Conservation (phyloP, 1,284 basidiomycete genomes). For the Cryptococcus wingfieldii region DNA sequence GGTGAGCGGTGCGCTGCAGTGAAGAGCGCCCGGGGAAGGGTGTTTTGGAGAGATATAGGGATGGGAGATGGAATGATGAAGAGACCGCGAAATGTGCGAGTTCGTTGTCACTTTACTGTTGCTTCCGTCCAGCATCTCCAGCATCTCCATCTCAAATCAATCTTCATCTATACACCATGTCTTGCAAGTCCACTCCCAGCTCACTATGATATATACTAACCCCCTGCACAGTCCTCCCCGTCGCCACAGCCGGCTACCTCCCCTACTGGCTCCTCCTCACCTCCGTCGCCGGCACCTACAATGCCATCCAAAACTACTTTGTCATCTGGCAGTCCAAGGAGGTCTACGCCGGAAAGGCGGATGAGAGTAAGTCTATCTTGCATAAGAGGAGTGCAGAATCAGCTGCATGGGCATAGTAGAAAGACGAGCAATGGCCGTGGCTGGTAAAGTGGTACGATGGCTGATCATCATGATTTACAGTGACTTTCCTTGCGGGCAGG, state of each 20-base stretch:
- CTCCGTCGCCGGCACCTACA: conserved; percentile 71
- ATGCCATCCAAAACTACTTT: conserved; percentile 73
- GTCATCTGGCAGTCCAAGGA: conserved; percentile 71
- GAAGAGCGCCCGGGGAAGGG: neutral
- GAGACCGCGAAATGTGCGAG: neutral
- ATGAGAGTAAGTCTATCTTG: conserved; percentile 43
- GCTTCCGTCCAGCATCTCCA: too few species aligned
- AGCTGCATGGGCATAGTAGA: neutral
- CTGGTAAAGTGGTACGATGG: neutral
- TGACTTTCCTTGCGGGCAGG: conserved; percentile 75
- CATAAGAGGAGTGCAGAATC: neutral
- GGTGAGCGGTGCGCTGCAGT: neutral
- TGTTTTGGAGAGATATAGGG: neutral
- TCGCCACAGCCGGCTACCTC: conserved; percentile 58
- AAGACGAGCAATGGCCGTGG: neutral
- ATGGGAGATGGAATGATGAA: neutral
- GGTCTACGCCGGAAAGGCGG: conserved; percentile 64
- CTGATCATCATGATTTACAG: conserved; percentile 51
- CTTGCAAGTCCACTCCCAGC: neutral
- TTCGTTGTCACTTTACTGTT: too few species aligned
- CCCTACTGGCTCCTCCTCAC: conserved; percentile 82
- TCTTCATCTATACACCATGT: neutral
- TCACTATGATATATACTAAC: neutral
- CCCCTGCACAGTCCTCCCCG: conserved; percentile 22
- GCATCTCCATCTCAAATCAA: too few species aligned